phyloP scores from a whole-genome alignment of 73 alveolate genomes.

The Paramecium sonneborni region DNA sequence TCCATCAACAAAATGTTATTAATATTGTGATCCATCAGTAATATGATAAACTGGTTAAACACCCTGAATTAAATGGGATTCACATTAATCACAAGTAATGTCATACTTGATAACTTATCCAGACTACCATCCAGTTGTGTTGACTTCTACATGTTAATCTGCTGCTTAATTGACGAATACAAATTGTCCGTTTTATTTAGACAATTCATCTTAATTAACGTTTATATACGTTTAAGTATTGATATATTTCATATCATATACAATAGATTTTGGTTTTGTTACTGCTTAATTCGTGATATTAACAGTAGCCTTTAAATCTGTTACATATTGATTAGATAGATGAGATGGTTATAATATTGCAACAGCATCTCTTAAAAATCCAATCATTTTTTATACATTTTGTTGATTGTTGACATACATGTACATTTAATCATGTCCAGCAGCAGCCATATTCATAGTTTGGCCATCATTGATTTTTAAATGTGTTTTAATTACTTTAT shows the following conservation, averaged over 20 bases:
- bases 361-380: slow-evolving; percentile 3
- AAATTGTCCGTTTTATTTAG: background rate
- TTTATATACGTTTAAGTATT: background rate
- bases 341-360: background rate
- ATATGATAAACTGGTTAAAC: slow-evolving; percentile 7
- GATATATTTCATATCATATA: background rate
- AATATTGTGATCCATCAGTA: background rate
- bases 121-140: slow-evolving; percentile 8
- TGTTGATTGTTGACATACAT: slow-evolving; percentile 39
- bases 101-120: background rate
- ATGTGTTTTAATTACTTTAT: background rate
- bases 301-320: background rate
- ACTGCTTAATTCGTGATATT: background rate
- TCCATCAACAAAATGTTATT: background rate
- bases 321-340: background rate
- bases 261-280: background rate
- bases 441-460: background rate
- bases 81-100: background rate
- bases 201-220: background rate
- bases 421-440: slow-evolving; percentile 26
- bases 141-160: background rate
- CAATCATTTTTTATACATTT: background rate
- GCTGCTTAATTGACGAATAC: background rate
- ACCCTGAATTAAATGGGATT: background rate
- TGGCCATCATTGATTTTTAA: background rate